Percentiles rank a stretch among this genome's conserved stretches.
phyloP scores from a whole-genome alignment of 331 rosid genomes.

The Quercus tomentella region DNA sequence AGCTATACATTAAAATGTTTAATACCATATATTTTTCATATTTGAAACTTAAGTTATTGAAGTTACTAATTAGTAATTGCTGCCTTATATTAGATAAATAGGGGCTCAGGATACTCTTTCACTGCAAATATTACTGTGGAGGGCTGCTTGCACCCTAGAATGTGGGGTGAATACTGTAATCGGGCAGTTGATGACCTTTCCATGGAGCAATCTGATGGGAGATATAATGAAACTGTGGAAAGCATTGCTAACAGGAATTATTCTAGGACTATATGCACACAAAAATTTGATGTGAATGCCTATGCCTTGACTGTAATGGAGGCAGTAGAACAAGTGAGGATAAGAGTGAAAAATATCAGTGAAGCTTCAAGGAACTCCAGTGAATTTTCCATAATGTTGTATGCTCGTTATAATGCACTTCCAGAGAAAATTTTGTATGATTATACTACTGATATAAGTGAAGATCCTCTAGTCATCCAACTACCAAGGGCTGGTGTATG shows the following conservation, averaged over 20 bases:
- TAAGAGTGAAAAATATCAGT: neutral
- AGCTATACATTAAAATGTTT: neutral
- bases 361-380: too few species aligned
- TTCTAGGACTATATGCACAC: neutral
- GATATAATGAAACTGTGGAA: neutral
- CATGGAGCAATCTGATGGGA: too few species aligned
- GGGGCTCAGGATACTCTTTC: neutral
- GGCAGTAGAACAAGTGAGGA: neutral
- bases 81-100: neutral
- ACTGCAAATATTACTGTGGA: constrained; percentile 10
- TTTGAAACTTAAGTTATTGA: too few species aligned
- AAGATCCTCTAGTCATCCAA: neutral
- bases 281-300: neutral
- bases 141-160: neutral
- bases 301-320: neutral
- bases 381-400: neutral
- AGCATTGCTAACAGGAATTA: neutral
- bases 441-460: neutral
- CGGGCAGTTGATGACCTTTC: neutral
- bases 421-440: constrained; percentile 2
- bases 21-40: too few species aligned
- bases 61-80: neutral
- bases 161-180: constrained; percentile 6
- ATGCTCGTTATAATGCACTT: neutral
- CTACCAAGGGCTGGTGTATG: neutral